phyloP scores from a whole-genome alignment of 352 stramenopile species.

The Pythium sukuiense region DNA sequence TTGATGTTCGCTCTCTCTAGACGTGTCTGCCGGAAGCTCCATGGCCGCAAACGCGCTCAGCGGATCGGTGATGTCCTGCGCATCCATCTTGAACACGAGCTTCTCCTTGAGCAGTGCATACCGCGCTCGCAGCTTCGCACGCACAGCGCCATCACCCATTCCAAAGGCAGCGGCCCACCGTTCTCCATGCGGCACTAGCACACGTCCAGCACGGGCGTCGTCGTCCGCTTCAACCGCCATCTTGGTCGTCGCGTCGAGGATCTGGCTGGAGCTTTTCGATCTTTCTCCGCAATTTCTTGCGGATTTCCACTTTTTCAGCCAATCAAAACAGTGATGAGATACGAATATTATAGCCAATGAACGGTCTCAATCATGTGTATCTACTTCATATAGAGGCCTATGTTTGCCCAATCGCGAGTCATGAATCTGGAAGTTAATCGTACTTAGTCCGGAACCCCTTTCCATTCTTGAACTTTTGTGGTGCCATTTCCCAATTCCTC shows the following conservation, averaged over 20 bases:
- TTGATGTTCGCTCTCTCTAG: too few species aligned
- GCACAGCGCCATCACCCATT: slow-evolving; percentile 22
- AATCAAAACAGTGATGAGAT: background rate
- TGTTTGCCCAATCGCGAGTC: slow-evolving; percentile 27
- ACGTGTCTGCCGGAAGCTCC: background rate
- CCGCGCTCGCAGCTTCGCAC: slow-evolving; percentile 35
- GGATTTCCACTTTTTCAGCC: background rate
- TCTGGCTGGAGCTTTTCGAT: slow-evolving; percentile 24
- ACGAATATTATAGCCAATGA: slow-evolving; percentile 8
- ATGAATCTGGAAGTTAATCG: slow-evolving; percentile 8
- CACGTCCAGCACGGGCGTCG: background rate
- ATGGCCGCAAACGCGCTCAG: slow-evolving; percentile 37
- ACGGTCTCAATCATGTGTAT: background rate
- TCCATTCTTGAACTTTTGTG: slow-evolving; percentile 3
- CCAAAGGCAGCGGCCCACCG: slow-evolving; percentile 35
- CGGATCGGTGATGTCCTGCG: slow-evolving; percentile 44
- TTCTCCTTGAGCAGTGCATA: slow-evolving; percentile 60
- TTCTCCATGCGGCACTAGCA: slow-evolving; percentile 25
- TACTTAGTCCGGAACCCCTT: slow-evolving; percentile 15
- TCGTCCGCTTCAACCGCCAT: background rate
- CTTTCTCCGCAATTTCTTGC: slow-evolving; percentile 16
- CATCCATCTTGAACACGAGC: slow-evolving; percentile 69
- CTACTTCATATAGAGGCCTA: background rate
- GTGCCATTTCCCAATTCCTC: slow-evolving; percentile 4
- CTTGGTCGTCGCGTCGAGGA: slow-evolving; percentile 10